phyloP scores from a whole-genome alignment of 2,329 filamentous ascomycete species.

The Sporothrix dimorphospora region DNA sequence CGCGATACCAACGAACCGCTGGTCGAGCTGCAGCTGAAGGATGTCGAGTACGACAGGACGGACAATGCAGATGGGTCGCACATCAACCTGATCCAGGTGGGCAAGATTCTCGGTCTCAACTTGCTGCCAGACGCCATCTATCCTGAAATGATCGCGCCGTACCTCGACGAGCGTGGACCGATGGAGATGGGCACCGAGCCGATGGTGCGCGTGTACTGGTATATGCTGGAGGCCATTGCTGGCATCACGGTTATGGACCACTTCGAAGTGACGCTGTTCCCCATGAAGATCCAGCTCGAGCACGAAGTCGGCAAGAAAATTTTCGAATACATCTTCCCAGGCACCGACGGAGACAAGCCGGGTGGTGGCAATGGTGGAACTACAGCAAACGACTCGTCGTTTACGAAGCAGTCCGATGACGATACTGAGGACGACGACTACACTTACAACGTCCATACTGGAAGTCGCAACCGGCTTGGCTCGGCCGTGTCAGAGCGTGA shows the following conservation, averaged over 20 bases:
- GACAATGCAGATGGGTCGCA: conserved; percentile 98
- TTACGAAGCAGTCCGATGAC: conserved; percentile 38
- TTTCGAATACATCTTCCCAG: conserved; percentile 97
- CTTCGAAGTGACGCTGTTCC: conserved; percentile 92
- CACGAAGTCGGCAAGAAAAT: conserved; percentile 88
- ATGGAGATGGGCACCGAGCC: conserved; percentile 64
- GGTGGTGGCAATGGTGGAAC: conserved; percentile 49
- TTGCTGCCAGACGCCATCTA: conserved; percentile 89
- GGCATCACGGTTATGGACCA: conserved; percentile 97
- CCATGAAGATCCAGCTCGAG: conserved; percentile 91
- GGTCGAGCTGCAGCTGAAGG: conserved; percentile 88
- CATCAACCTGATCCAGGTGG: conserved; percentile 86
- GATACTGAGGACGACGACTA: conserved; percentile 48
- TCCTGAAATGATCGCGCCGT: conserved; percentile 93
- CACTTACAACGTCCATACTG: not conserved
- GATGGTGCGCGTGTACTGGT: conserved; percentile 95
- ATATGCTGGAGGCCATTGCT: conserved; percentile 97
- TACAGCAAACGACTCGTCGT: not conserved
- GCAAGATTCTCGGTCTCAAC: conserved; percentile 86
- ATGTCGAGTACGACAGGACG: conserved; percentile 90
- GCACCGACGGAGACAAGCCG: conserved; percentile 57
- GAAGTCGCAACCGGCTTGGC: conserved; percentile 41
- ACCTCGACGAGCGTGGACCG: conserved; percentile 66
- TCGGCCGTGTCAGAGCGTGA: conserved; percentile 40
- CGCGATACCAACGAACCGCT: conserved; percentile 84